A percentile compares a stretch with the other conserved stretches of the same genome.
Conservation (phyloP, 2,329 filamentous ascomycete species). For the Apiospora arundinis region DNA sequence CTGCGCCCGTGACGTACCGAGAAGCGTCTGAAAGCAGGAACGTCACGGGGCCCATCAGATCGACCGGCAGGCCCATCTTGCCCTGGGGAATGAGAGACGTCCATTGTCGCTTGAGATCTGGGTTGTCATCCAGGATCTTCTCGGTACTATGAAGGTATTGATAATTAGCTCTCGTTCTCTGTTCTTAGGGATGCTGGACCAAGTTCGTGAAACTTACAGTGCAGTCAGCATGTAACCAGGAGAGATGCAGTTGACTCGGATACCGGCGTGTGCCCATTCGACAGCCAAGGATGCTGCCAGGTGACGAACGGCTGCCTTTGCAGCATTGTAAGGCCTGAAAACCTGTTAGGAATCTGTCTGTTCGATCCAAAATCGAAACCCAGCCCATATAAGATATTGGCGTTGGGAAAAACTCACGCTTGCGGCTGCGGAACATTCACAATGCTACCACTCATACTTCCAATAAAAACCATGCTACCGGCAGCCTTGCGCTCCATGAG, state of each 20-base stretch:
- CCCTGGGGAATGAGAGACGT: conserved; percentile 89
- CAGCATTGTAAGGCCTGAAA: conserved; percentile 80
- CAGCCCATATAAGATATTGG: background rate
- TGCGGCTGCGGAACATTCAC: conserved; percentile 97
- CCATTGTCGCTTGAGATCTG: conserved; percentile 89
- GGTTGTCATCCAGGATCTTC: conserved; percentile 94
- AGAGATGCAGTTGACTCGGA: conserved; percentile 93
- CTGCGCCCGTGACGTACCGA: conserved; percentile 74
- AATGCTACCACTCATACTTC: conserved; percentile 91
- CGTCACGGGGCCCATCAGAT: conserved; percentile 91
- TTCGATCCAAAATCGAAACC: background rate
- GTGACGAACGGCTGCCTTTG: conserved; percentile 91
- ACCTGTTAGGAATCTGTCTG: background rate
- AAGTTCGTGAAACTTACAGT: conserved; percentile 64
- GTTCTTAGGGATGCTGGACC: conserved; percentile 24
- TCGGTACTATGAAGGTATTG: conserved; percentile 66
- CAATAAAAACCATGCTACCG: conserved; percentile 92
- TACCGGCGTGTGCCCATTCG: conserved; percentile 88
- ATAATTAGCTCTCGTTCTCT: background rate
- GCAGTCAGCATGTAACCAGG: conserved; percentile 97
- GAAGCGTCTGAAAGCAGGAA: conserved; percentile 84
- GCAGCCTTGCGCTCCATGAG: conserved; percentile 80
- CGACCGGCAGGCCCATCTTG: conserved; percentile 90
- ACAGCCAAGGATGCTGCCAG: conserved; percentile 87
- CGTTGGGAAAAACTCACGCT: conserved; percentile 53